Conservation (phyloP, 2,329 filamentous ascomycete genomes). For the Penicillium sp. region DNA sequence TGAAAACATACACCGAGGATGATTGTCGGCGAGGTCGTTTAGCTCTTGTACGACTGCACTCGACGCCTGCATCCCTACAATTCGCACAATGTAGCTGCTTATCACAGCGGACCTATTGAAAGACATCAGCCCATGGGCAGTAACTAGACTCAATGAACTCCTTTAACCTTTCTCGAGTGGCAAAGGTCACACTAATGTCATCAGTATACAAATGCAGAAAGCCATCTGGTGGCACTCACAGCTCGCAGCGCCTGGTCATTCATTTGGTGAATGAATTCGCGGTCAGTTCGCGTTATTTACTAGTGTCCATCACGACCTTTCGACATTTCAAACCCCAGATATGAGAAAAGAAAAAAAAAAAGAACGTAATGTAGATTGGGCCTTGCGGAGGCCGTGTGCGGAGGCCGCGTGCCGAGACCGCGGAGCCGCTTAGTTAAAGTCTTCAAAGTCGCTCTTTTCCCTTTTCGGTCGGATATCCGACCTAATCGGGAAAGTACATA, state of each 20-base stretch:
- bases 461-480: background rate
- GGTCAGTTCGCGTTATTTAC: too few species aligned
- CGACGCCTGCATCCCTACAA: constrained; percentile 24
- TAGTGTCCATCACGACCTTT: too few species aligned
- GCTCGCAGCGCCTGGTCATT: constrained; percentile 17
- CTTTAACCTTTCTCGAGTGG: constrained; percentile 27
- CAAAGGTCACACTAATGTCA: constrained; percentile 27
- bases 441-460: background rate
- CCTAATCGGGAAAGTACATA: background rate
- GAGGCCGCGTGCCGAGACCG: background rate
- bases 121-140: background rate
- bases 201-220: background rate
- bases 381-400: background rate
- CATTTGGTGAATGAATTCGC: constrained; percentile 7
- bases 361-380: background rate
- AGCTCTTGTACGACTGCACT: constrained; percentile 23
- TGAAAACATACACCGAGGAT: constrained; percentile 14
- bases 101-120: constrained; percentile 28
- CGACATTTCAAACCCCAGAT: background rate
- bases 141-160: background rate
- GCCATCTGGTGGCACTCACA: constrained; percentile 11
- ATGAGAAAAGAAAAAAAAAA: background rate
- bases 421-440: background rate
- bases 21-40: constrained; percentile 14
- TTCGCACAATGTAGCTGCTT: constrained; percentile 25